These are phyloP conservation scores for Agrocybe pediades DNA, from an alignment of 768 basidiomycete genomes.

Conservation along the genomic window DNA sequence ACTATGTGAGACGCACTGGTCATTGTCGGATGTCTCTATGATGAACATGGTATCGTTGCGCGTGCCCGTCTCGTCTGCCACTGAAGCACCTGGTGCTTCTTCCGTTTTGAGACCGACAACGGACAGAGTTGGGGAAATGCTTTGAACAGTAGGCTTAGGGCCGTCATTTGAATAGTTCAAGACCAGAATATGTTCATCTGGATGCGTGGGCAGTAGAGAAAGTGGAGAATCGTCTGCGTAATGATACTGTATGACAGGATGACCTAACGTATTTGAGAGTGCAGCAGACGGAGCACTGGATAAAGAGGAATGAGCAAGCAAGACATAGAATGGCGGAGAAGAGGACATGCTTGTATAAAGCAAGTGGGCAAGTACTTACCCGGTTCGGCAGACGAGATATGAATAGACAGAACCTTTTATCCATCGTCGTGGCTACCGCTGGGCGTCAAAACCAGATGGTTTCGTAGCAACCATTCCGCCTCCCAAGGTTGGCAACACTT, in stretches of 20 bases:
- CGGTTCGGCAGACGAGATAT: background rate
- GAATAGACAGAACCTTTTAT: conserved; percentile 1
- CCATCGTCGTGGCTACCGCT: conserved; percentile 1
- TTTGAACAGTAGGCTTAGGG: conserved; percentile 49
- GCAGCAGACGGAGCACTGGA: conserved; percentile 34
- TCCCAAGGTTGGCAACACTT: background rate
- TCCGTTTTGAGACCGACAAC: conserved; percentile 65
- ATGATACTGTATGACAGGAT: conserved; percentile 79
- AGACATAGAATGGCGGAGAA: conserved; percentile 65
- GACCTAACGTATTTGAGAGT: conserved; percentile 52
- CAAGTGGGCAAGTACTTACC: background rate
- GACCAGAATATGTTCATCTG: conserved; percentile 73
- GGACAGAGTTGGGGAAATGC: conserved; percentile 44
- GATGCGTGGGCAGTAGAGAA: conserved; percentile 58
- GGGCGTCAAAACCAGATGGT: conserved; percentile 12
- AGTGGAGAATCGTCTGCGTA: conserved; percentile 78
- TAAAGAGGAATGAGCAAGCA: conserved; percentile 60
- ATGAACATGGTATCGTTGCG: conserved; percentile 76
- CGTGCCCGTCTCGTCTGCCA: conserved; percentile 45
- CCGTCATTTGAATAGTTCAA: conserved; percentile 73
- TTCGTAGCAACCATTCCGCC: conserved; percentile 22
- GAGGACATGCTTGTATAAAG: conserved; percentile 12
- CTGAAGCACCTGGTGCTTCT: conserved; percentile 72
- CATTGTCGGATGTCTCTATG: conserved; percentile 64
- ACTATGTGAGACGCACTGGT: conserved; percentile 40